Evolutionary conservation across 2,329 filamentous ascomycete species (phyloP).

Genomic region (Tolypocladium capitatum): DNA sequence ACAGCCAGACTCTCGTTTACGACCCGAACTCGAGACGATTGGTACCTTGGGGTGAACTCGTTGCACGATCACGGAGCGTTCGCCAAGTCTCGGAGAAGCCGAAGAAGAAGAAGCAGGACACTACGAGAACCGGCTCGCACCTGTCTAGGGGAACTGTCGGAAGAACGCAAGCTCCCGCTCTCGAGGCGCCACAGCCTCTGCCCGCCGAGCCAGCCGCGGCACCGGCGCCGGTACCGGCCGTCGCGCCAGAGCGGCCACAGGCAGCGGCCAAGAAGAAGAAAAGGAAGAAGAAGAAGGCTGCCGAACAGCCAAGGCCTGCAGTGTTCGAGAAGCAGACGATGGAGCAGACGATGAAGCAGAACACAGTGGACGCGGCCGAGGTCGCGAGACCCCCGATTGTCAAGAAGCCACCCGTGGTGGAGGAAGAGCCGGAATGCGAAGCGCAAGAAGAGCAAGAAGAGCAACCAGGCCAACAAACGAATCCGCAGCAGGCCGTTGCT

Average conservation of each 20-base stretch:
- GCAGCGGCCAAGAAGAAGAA: conserved; percentile 1
- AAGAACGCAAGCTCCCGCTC: conserved; percentile 33
- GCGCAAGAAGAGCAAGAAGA: conserved; percentile 14
- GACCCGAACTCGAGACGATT: conserved; percentile 54
- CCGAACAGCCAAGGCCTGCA: background rate
- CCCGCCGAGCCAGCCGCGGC: background rate
- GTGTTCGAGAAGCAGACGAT: background rate
- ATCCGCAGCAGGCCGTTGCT: conserved; percentile 7
- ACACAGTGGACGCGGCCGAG: background rate
- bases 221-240: background rate
- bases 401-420: conserved; percentile 31
- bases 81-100: conserved; percentile 25
- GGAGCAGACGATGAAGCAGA: background rate
- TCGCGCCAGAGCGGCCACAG: background rate
- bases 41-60: conserved; percentile 32
- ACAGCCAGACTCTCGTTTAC: conserved; percentile 39
- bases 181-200: conserved; percentile 17
- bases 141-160: conserved; percentile 39
- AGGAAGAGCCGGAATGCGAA: conserved; percentile 30
- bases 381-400: conserved; percentile 3
- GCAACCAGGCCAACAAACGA: background rate
- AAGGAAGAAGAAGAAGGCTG: conserved; percentile 3
- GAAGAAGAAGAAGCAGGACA: conserved; percentile 25
- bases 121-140: conserved; percentile 29
- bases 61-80: conserved; percentile 28